A percentile compares a stretch with the other conserved stretches of the same genome.
phyloP scores from a whole-genome alignment of 352 stramenopile species.

The Globisporangium takayamanum region DNA sequence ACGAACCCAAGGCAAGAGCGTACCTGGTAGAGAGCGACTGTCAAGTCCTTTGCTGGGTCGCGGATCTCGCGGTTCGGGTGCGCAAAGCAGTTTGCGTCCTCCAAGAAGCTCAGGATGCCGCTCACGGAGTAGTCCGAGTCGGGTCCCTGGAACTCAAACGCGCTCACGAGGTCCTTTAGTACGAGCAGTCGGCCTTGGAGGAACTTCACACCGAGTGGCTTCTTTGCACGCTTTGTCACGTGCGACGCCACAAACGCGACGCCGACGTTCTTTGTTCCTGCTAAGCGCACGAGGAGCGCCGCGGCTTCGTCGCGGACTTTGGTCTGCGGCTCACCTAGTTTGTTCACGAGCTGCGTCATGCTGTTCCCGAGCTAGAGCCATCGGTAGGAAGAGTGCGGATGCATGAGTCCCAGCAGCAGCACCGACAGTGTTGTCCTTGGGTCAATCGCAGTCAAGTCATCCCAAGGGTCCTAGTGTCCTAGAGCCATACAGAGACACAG shows the following conservation, averaged over 20 bases:
- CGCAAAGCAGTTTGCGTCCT: constrained; percentile 77
- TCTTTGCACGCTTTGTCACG: constrained; percentile 67
- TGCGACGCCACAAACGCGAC: constrained; percentile 56
- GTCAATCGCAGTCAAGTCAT: too few species aligned
- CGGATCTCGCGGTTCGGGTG: constrained; percentile 88
- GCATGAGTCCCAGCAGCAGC: not conserved
- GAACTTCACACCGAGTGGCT: constrained; percentile 65
- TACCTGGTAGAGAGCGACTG: constrained; percentile 67
- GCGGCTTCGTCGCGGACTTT: constrained; percentile 73
- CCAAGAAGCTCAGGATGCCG: constrained; percentile 73
- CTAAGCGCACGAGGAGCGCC: constrained; percentile 32
- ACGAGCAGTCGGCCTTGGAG: constrained; percentile 55
- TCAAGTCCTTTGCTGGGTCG: constrained; percentile 84
- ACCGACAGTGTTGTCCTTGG: too few species aligned
- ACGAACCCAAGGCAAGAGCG: not conserved
- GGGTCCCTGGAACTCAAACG: constrained; percentile 38
- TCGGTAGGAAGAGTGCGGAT: not conserved
- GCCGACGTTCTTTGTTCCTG: constrained; percentile 57
- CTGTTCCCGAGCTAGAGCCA: constrained; percentile 51
- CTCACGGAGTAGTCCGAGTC: constrained; percentile 46
- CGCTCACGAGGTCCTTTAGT: constrained; percentile 47
- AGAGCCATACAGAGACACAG: constrained; percentile 1
- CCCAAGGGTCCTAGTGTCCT: too few species aligned
- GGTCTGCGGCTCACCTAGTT: constrained; percentile 60
- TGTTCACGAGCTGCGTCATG: constrained; percentile 73